Evolutionary conservation across 2,329 filamentous ascomycete species (phyloP).

Genomic region (Neocucurbitaria cava): DNA sequence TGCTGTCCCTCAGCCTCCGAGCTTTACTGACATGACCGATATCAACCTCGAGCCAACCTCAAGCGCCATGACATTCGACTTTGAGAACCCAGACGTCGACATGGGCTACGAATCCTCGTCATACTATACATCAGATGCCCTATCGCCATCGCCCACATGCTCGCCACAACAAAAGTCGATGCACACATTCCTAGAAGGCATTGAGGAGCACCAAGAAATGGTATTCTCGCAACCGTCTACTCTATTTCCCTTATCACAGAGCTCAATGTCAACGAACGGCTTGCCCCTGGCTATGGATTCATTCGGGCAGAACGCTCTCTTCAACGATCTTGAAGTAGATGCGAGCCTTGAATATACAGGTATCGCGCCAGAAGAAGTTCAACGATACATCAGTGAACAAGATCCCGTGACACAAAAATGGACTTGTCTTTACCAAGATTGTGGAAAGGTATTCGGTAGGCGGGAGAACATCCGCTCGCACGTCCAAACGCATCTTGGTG

Average conservation of each 20-base stretch:
- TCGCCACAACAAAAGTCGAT: slow-evolving; percentile 46
- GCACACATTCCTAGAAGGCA: slow-evolving; percentile 44
- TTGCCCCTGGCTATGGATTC: slow-evolving; percentile 24
- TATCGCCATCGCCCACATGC: slow-evolving; percentile 53
- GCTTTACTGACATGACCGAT: slow-evolving; percentile 62
- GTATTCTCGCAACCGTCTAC: slow-evolving; percentile 40
- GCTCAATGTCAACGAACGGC: slow-evolving; percentile 29
- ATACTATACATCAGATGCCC: slow-evolving; percentile 59
- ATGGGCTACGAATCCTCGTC: slow-evolving; percentile 58
- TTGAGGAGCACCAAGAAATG: slow-evolving; percentile 43
- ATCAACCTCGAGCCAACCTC: slow-evolving; percentile 53
- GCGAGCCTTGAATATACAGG: slow-evolving; percentile 78
- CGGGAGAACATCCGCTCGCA: slow-evolving; percentile 99
- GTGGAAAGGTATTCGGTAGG: slow-evolving; percentile 89
- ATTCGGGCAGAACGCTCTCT: slow-evolving; percentile 26
- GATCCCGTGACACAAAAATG: slow-evolving; percentile 56
- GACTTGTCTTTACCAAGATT: slow-evolving; percentile 67
- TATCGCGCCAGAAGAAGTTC: slow-evolving; percentile 79
- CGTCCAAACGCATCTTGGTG: slow-evolving; percentile 96
- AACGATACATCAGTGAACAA: slow-evolving; percentile 58
- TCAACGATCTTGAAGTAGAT: slow-evolving; percentile 60
- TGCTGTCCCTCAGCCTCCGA: slow-evolving; percentile 63
- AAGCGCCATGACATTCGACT: slow-evolving; percentile 48
- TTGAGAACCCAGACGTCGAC: slow-evolving; percentile 50
- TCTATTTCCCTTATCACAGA: slow-evolving; percentile 34